These are phyloP conservation scores for Sonneratia caseolaris DNA, from an alignment of 345 rosid genomes.

Conservation along the genomic window DNA sequence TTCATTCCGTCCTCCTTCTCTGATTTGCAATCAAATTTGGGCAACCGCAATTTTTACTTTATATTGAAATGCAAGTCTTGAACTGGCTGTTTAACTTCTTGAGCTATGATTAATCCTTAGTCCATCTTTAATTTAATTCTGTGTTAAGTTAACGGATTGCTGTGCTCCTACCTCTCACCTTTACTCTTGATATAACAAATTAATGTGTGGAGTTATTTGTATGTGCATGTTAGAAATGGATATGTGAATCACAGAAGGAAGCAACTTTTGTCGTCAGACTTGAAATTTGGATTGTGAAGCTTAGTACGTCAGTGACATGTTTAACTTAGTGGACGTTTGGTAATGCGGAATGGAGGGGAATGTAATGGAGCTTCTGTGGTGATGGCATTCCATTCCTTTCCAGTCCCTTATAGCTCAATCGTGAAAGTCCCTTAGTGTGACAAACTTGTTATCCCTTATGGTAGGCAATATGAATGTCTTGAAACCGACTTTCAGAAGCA, in stretches of 20 bases:
- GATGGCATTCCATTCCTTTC: not conserved
- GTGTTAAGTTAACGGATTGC: no score
- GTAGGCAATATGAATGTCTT: no score
- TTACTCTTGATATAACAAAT: not conserved
- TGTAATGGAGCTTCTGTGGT: not conserved
- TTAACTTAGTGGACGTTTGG: no score
- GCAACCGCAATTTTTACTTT: no score
- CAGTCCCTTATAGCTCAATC: not conserved
- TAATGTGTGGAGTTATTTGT: not conserved
- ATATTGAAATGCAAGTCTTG: not conserved
- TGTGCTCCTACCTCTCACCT: not conserved
- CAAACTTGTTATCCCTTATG: no score
- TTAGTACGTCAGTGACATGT: not conserved
- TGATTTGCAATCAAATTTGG: no score
- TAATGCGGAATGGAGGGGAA: not conserved
- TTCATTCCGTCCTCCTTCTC: no score
- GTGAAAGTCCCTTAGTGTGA: no score
- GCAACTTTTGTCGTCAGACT: slow-evolving; percentile 27
- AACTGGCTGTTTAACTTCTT: no score
- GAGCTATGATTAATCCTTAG: not conserved
- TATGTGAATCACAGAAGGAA: no score
- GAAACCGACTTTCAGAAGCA: no score
- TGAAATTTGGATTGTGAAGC: not conserved
- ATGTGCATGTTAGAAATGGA: no score
- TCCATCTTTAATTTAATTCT: not conserved